A percentile compares a stretch with the other conserved stretches of the same genome.
phyloP scores from a whole-genome alignment of 371 early-diverging fungal genomes.

The Pancytospora philotis region DNA sequence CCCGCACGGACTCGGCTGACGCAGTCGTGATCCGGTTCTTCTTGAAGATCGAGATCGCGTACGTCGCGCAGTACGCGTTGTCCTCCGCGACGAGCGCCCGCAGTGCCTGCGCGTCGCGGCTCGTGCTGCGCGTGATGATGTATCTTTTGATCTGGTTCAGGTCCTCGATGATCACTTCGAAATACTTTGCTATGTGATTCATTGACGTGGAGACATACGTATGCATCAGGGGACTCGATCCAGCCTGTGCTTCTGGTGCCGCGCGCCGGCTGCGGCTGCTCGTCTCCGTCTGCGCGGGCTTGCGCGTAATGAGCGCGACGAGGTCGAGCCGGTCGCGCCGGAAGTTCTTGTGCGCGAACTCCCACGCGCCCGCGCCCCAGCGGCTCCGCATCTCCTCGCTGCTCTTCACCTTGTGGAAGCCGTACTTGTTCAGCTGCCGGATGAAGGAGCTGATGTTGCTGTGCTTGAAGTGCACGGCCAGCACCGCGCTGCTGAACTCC shows the following conservation, averaged over 20 bases:
- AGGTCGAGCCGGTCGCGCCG: constrained; percentile 44
- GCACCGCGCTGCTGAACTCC: constrained; percentile 65
- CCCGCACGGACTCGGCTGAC: neutral
- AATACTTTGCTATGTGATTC: neutral
- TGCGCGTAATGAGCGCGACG: constrained; percentile 51
- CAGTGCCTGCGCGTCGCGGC: neutral
- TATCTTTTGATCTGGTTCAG: neutral
- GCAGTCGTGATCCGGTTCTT: neutral
- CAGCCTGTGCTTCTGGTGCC: neutral
- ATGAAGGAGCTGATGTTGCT: constrained; percentile 80
- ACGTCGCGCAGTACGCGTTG: neutral
- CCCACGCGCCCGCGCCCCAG: constrained; percentile 49
- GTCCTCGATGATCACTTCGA: neutral
- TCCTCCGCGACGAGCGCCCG: neutral
- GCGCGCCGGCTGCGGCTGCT: constrained; percentile 6
- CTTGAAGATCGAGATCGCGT: neutral
- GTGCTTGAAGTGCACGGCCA: constrained; percentile 76
- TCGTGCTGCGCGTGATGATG: neutral
- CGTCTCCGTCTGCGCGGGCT: constrained; percentile 48
- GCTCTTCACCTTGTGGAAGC: constrained; percentile 70
- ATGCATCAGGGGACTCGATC: neutral
- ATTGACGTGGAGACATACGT: neutral
- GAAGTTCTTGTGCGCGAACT: constrained; percentile 56
- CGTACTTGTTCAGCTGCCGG: constrained; percentile 86
- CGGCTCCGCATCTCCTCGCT: constrained; percentile 24